Evolutionary conservation across 345 rosid genomes (phyloP).

Genomic region (Melaleuca quinquenervia): DNA sequence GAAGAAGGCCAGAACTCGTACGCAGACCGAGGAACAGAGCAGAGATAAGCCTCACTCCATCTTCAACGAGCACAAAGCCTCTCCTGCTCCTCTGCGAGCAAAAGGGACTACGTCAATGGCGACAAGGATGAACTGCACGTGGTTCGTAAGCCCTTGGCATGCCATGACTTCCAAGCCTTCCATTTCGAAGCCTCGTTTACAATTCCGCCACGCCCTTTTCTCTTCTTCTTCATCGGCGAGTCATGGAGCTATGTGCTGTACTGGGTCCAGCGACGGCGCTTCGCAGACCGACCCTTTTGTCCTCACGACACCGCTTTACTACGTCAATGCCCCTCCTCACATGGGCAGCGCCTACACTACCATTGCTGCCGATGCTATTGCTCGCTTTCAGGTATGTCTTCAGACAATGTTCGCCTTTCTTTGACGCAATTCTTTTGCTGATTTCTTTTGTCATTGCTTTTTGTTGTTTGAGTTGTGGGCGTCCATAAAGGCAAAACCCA

Average conservation of each 20-base stretch:
- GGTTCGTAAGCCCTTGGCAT: constrained; percentile 33
- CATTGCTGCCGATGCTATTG: constrained; percentile 89
- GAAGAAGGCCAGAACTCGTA: not conserved
- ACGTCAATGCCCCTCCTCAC: constrained; percentile 99
- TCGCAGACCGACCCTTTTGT: constrained; percentile 40
- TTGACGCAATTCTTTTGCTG: not conserved
- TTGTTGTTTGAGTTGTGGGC: not conserved
- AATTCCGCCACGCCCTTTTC: constrained; percentile 19
- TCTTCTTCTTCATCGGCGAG: constrained; percentile 7
- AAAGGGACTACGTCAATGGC: constrained; percentile 29
- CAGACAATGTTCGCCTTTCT: not conserved
- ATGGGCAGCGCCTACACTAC: constrained; percentile 99
- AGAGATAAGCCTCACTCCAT: not conserved
- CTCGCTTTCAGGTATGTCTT: constrained; percentile 73
- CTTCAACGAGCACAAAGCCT: not conserved
- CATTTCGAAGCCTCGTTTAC: constrained; percentile 29
- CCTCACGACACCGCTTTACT: constrained; percentile 91
- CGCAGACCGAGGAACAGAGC: not conserved
- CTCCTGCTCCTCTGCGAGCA: not conserved
- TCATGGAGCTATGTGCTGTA: constrained; percentile 33
- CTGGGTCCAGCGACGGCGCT: constrained; percentile 21
- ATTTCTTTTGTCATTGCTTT: not conserved
- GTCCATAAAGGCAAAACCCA: not conserved
- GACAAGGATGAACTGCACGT: constrained; percentile 45
- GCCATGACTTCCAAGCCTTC: constrained; percentile 19